phyloP scores from a whole-genome alignment of 306 rosid species.

The Rosa multiflora region DNA sequence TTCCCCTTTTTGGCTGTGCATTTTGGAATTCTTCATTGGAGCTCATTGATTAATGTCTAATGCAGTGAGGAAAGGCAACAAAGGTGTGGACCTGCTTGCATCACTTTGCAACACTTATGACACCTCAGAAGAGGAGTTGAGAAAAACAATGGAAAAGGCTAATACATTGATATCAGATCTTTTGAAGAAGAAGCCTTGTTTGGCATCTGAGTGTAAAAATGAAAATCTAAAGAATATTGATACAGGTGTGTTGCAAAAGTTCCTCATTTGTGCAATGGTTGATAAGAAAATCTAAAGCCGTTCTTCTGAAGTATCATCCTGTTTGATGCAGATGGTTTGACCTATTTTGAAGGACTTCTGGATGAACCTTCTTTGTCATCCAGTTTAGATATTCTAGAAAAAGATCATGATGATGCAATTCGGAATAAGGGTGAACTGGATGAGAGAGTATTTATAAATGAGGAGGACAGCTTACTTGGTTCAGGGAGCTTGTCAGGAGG shows the following conservation, averaged over 20 bases:
- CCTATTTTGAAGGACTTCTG: slow-evolving; percentile 75
- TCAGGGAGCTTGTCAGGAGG: slow-evolving; percentile 80
- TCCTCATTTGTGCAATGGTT: slow-evolving; percentile 5
- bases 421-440: slow-evolving; percentile 73
- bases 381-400: slow-evolving; percentile 67
- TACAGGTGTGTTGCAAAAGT: slow-evolving; percentile 49
- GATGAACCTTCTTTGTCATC: slow-evolving; percentile 61
- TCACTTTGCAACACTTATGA: slow-evolving; percentile 76
- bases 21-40: slow-evolving; percentile 13
- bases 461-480: slow-evolving; percentile 83
- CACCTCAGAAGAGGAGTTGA: slow-evolving; percentile 86
- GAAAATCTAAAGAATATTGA: slow-evolving; percentile 69
- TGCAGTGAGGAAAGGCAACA: slow-evolving; percentile 70
- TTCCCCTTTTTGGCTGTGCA: slow-evolving; percentile 7
- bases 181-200: slow-evolving; percentile 70
- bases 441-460: slow-evolving; percentile 84
- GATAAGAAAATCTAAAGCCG: neutral
- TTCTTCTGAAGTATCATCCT: slow-evolving; percentile 12
- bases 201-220: slow-evolving; percentile 68
- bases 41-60: slow-evolving; percentile 28
- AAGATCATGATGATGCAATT: slow-evolving; percentile 67
- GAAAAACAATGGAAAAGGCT: slow-evolving; percentile 76
- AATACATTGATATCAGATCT: slow-evolving; percentile 70
- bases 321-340: slow-evolving; percentile 71
- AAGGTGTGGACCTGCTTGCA: slow-evolving; percentile 80